Conservation (phyloP, 1,139 yeast genomes). For the Hansenula anomala region DNA sequence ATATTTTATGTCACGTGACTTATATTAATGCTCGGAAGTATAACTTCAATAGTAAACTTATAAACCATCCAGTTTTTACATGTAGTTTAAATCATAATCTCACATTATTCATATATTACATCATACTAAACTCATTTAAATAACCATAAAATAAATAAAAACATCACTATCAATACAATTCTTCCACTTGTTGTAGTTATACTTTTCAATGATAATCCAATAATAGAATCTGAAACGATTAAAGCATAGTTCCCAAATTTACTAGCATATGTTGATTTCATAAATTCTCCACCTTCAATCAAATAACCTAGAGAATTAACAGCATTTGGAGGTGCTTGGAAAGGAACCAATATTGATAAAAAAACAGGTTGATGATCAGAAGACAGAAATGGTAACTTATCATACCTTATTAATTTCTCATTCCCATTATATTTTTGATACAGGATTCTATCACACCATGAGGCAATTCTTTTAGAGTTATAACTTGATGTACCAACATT, state of each 20-base stretch:
- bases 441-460: constrained; percentile 87
- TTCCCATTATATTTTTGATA: constrained; percentile 41
- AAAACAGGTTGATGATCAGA: constrained; percentile 33
- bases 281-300: background rate
- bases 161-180: background rate
- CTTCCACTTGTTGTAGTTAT: background rate
- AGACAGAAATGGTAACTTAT: constrained; percentile 18
- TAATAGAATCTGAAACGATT: background rate
- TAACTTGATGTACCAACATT: constrained; percentile 44
- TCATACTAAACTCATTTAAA: too few species aligned
- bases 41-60: too few species aligned
- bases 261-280: background rate
- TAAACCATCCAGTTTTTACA: too few species aligned
- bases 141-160: background rate
- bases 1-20: too few species aligned
- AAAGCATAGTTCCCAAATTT: background rate
- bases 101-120: too few species aligned
- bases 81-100: too few species aligned
- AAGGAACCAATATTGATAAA: constrained; percentile 17
- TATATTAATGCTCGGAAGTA: too few species aligned
- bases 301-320: background rate
- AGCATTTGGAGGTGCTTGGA: background rate
- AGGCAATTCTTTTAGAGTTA: constrained; percentile 60
- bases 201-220: background rate
- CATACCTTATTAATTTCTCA: constrained; percentile 14